These are phyloP conservation scores for Yarrowia alimentaria DNA, from an alignment of 805 yeast species.

Conservation along the genomic window DNA sequence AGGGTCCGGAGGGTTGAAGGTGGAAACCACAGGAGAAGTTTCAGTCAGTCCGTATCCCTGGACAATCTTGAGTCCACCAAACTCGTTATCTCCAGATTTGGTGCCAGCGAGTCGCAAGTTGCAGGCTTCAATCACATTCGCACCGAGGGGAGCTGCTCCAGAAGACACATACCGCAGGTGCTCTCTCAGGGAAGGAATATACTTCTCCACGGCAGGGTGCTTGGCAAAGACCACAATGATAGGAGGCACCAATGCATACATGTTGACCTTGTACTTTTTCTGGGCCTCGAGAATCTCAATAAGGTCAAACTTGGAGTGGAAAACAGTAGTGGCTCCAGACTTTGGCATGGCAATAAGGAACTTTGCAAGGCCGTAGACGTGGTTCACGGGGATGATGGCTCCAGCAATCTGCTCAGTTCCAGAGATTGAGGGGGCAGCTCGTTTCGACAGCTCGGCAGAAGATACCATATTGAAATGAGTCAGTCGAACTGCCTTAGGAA, in stretches of 20 bases:
- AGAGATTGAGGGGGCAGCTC: not conserved
- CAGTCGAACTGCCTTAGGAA: slow-evolving; percentile 26
- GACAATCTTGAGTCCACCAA: slow-evolving; percentile 28
- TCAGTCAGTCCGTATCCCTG: slow-evolving; percentile 29
- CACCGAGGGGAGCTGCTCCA: slow-evolving; percentile 50
- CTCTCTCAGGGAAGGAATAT: slow-evolving; percentile 44
- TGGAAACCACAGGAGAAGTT: slow-evolving; percentile 30
- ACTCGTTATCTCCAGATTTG: slow-evolving; percentile 19
- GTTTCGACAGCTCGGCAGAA: slow-evolving; percentile 17
- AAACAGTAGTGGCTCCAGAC: slow-evolving; percentile 33
- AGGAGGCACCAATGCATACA: slow-evolving; percentile 46
- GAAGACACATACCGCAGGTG: slow-evolving; percentile 44
- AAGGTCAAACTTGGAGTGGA: slow-evolving; percentile 40
- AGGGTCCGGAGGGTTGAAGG: slow-evolving; percentile 9
- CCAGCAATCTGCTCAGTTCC: slow-evolving; percentile 34
- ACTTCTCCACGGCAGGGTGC: slow-evolving; percentile 46
- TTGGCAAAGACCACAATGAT: slow-evolving; percentile 48
- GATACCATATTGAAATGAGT: slow-evolving; percentile 17
- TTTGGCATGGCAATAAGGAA: slow-evolving; percentile 35
- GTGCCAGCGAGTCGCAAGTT: slow-evolving; percentile 25
- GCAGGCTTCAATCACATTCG: slow-evolving; percentile 3
- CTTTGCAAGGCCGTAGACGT: slow-evolving; percentile 36
- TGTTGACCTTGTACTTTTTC: slow-evolving; percentile 40
- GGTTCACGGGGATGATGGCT: slow-evolving; percentile 39
- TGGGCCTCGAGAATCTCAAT: slow-evolving; percentile 37